phyloP scores from a whole-genome alignment of 208 protist species.

The Trichomonas vaginalis region DNA sequence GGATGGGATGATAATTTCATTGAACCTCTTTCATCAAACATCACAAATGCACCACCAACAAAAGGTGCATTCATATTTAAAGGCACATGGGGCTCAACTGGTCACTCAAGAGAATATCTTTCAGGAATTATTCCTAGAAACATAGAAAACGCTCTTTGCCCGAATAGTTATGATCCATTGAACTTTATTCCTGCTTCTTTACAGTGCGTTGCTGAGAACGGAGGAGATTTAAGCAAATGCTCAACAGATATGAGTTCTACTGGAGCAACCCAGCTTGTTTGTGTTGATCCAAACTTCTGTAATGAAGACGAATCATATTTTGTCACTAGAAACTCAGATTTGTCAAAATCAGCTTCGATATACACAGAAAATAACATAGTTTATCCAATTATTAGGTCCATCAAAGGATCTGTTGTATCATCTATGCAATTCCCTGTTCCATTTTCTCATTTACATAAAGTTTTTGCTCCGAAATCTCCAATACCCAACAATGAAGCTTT shows the following conservation, averaged over 20 bases:
- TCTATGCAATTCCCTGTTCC: background rate
- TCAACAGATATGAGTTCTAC: background rate
- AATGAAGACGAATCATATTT: background rate
- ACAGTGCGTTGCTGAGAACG: background rate
- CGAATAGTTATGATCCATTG: background rate
- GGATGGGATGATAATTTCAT: background rate
- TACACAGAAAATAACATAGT: background rate
- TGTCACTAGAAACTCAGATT: background rate
- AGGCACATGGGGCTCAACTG: background rate
- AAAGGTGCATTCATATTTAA: background rate
- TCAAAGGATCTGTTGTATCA: background rate
- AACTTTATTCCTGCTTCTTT: background rate
- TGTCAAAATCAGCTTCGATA: background rate
- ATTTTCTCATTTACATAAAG: background rate
- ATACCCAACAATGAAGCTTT: background rate
- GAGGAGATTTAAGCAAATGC: background rate
- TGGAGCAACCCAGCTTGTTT: background rate
- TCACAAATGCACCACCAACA: background rate
- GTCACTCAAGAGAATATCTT: background rate
- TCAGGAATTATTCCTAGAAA: background rate
- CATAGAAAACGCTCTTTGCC: background rate
- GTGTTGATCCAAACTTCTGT: background rate
- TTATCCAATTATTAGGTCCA: background rate
- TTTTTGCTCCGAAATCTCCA: background rate
- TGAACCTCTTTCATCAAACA: background rate